Evolutionary conservation across 2,329 filamentous ascomycete genomes (phyloP).

Genomic region (Akanthomyces muscarius): DNA sequence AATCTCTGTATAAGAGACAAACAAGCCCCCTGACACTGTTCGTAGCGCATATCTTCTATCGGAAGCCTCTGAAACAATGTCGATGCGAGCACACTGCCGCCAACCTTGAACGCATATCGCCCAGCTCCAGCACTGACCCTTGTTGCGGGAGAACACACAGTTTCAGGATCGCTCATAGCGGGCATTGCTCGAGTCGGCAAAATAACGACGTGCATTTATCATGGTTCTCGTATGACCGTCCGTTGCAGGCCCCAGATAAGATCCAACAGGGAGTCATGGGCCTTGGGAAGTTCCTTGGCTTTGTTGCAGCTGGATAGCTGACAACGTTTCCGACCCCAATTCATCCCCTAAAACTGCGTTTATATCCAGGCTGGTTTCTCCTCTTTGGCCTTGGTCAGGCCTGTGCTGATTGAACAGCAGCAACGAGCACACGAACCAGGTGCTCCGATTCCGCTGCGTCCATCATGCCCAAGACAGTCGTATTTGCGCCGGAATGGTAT

Average conservation of each 20-base stretch:
- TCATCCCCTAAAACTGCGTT: too few species aligned
- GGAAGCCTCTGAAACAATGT: not conserved
- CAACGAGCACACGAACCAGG: not conserved
- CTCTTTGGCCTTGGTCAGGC: too few species aligned
- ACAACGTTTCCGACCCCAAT: too few species aligned
- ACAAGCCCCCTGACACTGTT: too few species aligned
- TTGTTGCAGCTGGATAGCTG: too few species aligned
- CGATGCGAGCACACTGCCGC: not conserved
- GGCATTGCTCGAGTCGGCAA: not conserved
- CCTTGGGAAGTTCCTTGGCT: too few species aligned
- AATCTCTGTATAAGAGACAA: not conserved
- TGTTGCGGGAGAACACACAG: not conserved
- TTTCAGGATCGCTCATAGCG: slow-evolving; percentile 2
- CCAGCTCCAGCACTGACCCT: slow-evolving; percentile 6
- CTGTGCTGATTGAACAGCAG: not conserved
- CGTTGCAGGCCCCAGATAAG: not conserved
- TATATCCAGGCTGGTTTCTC: too few species aligned
- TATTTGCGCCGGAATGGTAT: not conserved
- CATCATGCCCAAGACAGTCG: not conserved
- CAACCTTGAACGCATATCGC: not conserved
- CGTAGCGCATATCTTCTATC: too few species aligned
- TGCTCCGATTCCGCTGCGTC: not conserved
- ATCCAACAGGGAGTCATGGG: not conserved
- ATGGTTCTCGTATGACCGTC: not conserved
- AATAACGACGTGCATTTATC: not conserved